Base-by-base conservation (phyloP, 352 stramenopile genomes). In the Phytophthora sp. region DNA sequence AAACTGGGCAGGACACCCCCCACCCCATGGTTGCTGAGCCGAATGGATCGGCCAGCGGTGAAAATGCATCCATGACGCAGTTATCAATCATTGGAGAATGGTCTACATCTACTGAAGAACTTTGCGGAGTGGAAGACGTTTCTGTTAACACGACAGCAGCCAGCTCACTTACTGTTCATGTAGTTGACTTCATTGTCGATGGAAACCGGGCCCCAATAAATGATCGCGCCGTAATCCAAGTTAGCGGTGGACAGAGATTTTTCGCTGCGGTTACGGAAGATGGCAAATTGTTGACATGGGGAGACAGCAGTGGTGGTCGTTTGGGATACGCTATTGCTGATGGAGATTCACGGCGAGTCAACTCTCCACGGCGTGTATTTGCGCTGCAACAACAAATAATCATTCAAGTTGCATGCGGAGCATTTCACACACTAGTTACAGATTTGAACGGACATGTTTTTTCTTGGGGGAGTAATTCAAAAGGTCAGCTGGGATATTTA, bases 361-460 rank as follows among this genome's bases (percentile, higher is more conserved):
- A 62, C 10, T 30, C 46, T 7, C 84, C 84, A 21, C 73, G 74
- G 2, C 58, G 54, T 30, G 77, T 92, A 5, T 26, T 49, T 0
- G 62, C 62, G 4, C 46, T 91, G 10, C 9, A 67, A 8, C 45
- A 76, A 21, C 58, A 69, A 15, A 79, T 69, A 3, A 64, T 94
- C 21, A 63, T 76, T 27, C 68, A 88, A 38, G 78, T 94, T 4
- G 54, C 85, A 2, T 94, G 85, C 21, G 85, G 85, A 31, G 77
- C 72, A 10, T 94, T 90, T 45, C 85, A 94, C 37, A 76, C 81
- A 3, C 66, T 94, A 1, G 77, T 70, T 5, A 90, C 78, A 1
- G 82, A 94, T 54, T 23, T 92, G 11, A 89, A 94, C 43, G 85
- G 82, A 17, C 82, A 92, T 52, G 79, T 94, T 6, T 91, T 79